Conservation (phyloP, 2,329 filamentous ascomycete genomes). For the Colletotrichum lupini region DNA sequence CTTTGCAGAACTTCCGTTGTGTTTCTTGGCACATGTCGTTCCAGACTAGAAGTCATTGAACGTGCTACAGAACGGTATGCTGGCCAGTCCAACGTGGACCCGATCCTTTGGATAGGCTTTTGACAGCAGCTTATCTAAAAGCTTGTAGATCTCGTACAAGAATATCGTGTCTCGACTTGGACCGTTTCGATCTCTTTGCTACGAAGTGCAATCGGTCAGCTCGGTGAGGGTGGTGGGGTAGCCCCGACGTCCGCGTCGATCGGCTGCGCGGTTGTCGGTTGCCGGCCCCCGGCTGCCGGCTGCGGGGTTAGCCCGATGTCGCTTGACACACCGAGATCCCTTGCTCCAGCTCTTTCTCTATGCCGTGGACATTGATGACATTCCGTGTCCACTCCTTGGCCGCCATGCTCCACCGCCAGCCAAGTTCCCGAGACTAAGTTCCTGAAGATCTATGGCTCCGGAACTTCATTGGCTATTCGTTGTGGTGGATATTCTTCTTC, state of each 20-base stretch:
- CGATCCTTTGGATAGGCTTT: slow-evolving; percentile 5
- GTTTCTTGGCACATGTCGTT: background rate
- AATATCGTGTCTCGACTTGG: background rate
- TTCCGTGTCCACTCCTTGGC: slow-evolving; percentile 24
- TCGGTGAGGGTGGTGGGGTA: slow-evolving; percentile 29
- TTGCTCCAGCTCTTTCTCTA: slow-evolving; percentile 25
- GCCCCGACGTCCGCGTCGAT: slow-evolving; percentile 30
- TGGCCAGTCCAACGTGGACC: background rate
- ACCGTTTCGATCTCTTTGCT: background rate
- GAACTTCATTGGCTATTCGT: slow-evolving; percentile 20
- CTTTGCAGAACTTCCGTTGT: background rate
- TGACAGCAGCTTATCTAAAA: background rate
- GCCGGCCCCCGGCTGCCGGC: slow-evolving; percentile 24
- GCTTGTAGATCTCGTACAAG: slow-evolving; percentile 7
- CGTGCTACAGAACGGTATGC: background rate
- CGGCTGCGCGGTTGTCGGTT: slow-evolving; percentile 32
- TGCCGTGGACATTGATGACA: slow-evolving; percentile 26
- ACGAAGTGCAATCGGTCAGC: slow-evolving; percentile 20
- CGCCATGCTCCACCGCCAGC: slow-evolving; percentile 20
- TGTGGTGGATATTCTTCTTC: background rate
- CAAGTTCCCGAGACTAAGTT: slow-evolving; percentile 30
- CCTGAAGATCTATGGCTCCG: slow-evolving; percentile 24
- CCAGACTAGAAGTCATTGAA: background rate
- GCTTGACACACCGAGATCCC: slow-evolving; percentile 32
- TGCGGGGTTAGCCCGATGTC: slow-evolving; percentile 33